Evolutionary conservation across 2,329 filamentous ascomycete genomes (phyloP), one percentile per base, ranked within the genome.

Genomic region (Calonectria honghensis): DNA sequence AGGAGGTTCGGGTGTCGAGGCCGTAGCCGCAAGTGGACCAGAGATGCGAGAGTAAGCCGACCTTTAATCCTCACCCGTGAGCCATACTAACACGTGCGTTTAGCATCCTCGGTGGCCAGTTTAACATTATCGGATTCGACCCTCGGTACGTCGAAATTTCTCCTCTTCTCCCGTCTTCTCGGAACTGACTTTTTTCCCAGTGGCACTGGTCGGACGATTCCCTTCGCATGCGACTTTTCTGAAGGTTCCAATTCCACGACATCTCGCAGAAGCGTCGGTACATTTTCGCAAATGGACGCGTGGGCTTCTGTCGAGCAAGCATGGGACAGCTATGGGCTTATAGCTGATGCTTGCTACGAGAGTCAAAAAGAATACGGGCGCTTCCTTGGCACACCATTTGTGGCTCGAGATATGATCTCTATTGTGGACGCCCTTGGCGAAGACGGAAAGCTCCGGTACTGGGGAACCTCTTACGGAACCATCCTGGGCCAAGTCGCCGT

Each of bases 351-450:
- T 1, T 86, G 85, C 69, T 73, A 68, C 5, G 32, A 74, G 37
- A 75, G 72, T 0, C 73, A 79, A 13, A 76, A 79, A 27, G 79
- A 74, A 0, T 69, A 29, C 3, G 84, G 80, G 0, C 79, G 78
- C 0, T 74, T 82, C 4, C 61, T 86, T 11, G 82, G 82, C 18
- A 85, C 83, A 0, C 73, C 82, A 4, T 85, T 84, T 61, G 81
- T 82, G 1, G 86, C 84, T 16, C 79, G 85, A 20, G 86, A 87
- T 68, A 81, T 87, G 79, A 83, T 87, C 61, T 65, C 78, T 9
- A 83, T 86, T 20, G 85, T 85, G 1, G 85, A 87, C 70, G 82
- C 82, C 10, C 79, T 86, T 1, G 81, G 75, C 2, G 82, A 84
- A 41, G 84, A 85, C n/a, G 79, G 82, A 13, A 35, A 81, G 57